Evolutionary conservation across 2,329 filamentous ascomycete genomes (phyloP).

Genomic region (Aphanocladium album): DNA sequence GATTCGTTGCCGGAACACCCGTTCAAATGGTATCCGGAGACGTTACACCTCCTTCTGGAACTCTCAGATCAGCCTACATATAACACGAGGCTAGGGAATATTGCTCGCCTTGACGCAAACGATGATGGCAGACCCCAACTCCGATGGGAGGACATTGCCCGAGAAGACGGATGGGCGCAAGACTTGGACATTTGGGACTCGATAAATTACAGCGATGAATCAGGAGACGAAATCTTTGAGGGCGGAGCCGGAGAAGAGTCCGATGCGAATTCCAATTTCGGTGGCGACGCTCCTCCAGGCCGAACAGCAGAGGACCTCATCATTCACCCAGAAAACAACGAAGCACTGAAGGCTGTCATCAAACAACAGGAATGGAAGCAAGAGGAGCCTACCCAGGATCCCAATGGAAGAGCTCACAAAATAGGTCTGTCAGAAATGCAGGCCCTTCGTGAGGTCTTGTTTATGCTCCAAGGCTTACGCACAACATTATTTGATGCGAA

Average conservation of each 20-base stretch:
- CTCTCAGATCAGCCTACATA: constrained; percentile 75
- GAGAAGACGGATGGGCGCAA: constrained; percentile 66
- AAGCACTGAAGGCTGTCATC: constrained; percentile 26
- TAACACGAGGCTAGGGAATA: constrained; percentile 59
- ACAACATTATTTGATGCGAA: constrained; percentile 62
- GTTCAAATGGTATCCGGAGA: constrained; percentile 69
- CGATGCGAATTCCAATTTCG: constrained; percentile 27
- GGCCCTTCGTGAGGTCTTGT: constrained; percentile 69
- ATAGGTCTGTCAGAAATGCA: constrained; percentile 63
- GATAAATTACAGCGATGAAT: constrained; percentile 63
- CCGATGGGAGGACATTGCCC: constrained; percentile 75
- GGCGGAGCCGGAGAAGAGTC: constrained; percentile 34
- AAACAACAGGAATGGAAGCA: constrained; percentile 32
- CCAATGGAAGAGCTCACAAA: constrained; percentile 31
- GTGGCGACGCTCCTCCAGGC: constrained; percentile 25
- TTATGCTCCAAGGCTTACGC: constrained; percentile 76
- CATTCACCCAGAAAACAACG: constrained; percentile 28
- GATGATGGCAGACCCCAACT: constrained; percentile 44
- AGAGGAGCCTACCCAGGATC: constrained; percentile 30
- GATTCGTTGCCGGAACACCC: constrained; percentile 50
- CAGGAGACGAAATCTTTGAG: constrained; percentile 43
- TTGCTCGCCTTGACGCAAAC: constrained; percentile 48
- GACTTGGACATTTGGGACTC: constrained; percentile 66
- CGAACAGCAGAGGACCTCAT: constrained; percentile 29
- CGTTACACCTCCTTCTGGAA: constrained; percentile 71